phyloP scores from a whole-genome alignment of 306 rosid species.

The Nissolia schottii region DNA sequence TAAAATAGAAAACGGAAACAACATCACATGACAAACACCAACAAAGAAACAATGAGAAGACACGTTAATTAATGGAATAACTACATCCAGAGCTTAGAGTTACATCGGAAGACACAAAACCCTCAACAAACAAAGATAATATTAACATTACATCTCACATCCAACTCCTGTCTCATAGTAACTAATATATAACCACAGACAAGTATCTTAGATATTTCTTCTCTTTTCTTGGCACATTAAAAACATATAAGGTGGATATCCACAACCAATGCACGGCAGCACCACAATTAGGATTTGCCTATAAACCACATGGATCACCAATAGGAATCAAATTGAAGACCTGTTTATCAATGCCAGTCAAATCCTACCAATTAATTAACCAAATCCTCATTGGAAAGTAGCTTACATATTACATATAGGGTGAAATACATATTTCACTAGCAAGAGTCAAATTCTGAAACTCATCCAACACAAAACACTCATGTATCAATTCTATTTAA shows the following conservation, averaged over 20 bases:
- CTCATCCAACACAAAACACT: background rate
- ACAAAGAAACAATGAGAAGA: background rate
- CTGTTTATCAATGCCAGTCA: background rate
- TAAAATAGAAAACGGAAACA: background rate
- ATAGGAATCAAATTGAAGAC: background rate
- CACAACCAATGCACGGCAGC: background rate
- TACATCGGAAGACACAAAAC: conserved; percentile 13
- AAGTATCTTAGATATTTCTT: background rate
- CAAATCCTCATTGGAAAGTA: background rate
- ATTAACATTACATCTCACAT: background rate
- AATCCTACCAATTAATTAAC: conserved; percentile 14
- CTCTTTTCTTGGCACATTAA: background rate
- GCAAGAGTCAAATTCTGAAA: background rate
- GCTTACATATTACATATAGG: background rate
- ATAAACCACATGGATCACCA: background rate
- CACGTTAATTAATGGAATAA: background rate
- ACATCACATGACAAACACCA: conserved; percentile 17
- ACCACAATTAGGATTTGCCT: background rate
- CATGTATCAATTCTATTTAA: background rate
- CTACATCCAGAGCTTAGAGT: background rate
- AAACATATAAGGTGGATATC: background rate
- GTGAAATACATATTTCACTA: background rate
- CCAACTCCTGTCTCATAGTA: background rate
- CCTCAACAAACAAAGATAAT: background rate
- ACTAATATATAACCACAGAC: background rate